These are phyloP conservation scores for Aspergillus panamensis DNA, from an alignment of 495 filamentous ascomycete species.

Conservation along the genomic window DNA sequence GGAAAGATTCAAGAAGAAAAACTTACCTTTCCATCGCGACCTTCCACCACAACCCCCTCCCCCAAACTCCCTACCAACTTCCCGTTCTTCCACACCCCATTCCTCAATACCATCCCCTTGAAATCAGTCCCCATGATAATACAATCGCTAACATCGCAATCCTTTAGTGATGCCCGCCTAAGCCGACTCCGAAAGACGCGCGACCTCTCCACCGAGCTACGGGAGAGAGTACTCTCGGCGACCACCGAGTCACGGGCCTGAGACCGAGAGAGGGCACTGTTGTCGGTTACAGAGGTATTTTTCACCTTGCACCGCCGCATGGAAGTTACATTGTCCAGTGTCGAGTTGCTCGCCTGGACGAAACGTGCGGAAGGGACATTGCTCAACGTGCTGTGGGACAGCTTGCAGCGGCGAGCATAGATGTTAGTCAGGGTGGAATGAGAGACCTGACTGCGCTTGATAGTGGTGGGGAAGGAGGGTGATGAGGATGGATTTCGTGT, in stretches of 20 bases:
- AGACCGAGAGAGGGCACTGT: conserved; percentile 18
- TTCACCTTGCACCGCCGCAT: conserved; percentile 22
- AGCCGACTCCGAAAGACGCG: conserved; percentile 20
- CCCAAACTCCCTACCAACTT: conserved; percentile 29
- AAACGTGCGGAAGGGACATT: conserved; percentile 14
- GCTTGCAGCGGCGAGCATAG: conserved; percentile 11
- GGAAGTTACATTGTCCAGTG: conserved; percentile 16
- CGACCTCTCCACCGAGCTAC: conserved; percentile 10
- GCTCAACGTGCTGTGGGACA: conserved; percentile 20
- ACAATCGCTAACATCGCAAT: conserved; percentile 35
- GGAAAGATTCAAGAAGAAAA: background rate
- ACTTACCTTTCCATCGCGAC: conserved; percentile 17
- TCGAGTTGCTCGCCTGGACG: conserved; percentile 15
- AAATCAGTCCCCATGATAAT: conserved; percentile 28
- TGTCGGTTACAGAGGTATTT: conserved; percentile 21
- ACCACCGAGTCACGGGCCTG: conserved; percentile 21
- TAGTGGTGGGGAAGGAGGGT: conserved; percentile 4
- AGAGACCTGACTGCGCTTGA: conserved; percentile 23
- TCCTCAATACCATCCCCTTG: conserved; percentile 30
- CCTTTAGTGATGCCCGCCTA: conserved; percentile 16
- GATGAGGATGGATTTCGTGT: background rate
- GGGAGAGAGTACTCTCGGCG: conserved; percentile 20
- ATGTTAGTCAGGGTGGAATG: conserved; percentile 24
- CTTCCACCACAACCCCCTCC: conserved; percentile 17
- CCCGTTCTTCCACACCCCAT: conserved; percentile 37